A percentile compares a stretch with the other conserved stretches of the same genome.
These are phyloP conservation scores for Taphrina deformans DNA, from an alignment of 1,139 yeast genomes.

Conservation along the genomic window DNA sequence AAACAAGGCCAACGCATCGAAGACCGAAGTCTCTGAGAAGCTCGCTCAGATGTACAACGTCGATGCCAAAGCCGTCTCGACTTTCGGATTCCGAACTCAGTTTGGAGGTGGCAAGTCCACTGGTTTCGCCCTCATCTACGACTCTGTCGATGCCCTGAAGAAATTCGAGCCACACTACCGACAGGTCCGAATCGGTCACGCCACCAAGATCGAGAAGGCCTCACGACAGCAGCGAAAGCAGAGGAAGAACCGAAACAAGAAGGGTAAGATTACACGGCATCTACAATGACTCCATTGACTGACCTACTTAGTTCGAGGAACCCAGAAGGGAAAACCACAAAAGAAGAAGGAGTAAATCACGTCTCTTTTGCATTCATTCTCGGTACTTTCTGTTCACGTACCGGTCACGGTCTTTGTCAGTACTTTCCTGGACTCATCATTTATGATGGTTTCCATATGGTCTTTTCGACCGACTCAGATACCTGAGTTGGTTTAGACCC, in stretches of 20 bases:
- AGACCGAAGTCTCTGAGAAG: constrained; percentile 98
- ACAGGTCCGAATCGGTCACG: constrained; percentile 98
- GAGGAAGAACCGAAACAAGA: constrained; percentile 84
- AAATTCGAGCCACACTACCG: constrained; percentile 99
- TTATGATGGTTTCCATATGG: neutral
- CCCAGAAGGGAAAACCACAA: constrained; percentile 33
- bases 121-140: constrained; percentile 99
- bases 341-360: constrained; percentile 31
- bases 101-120: constrained; percentile 99
- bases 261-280: constrained; percentile 5
- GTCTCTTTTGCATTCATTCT: neutral
- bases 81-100: constrained; percentile 98
- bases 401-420: neutral
- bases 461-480: neutral
- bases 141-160: constrained; percentile 96
- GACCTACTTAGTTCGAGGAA: constrained; percentile 20
- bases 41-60: constrained; percentile 95
- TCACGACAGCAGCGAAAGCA: constrained; percentile 99
- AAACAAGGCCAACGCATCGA: constrained; percentile 98
- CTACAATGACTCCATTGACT: neutral
- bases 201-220: constrained; percentile 80
- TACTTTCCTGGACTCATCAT: neutral
- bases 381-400: neutral
- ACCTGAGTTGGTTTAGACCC: neutral
- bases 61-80: constrained; percentile 98